Percentiles rank a stretch among this genome's conserved stretches.
Evolutionary conservation across 2,329 filamentous ascomycete genomes (phyloP).

Genomic region (Exserohilum turcica): DNA sequence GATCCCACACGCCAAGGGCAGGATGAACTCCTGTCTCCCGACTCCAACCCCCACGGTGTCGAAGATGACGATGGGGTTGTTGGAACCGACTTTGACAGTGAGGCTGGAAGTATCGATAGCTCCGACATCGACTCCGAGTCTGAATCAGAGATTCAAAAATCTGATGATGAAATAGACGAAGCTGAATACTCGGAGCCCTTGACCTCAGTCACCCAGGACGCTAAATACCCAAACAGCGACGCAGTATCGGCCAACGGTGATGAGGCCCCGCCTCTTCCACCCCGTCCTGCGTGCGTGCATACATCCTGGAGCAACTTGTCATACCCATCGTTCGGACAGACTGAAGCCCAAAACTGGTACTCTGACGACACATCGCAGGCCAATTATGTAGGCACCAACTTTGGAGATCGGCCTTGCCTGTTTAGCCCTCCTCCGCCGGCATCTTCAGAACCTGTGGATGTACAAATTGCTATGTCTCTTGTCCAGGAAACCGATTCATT

Average conservation of each 20-base stretch:
- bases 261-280: constrained; percentile 23
- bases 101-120: constrained; percentile 13
- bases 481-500: neutral
- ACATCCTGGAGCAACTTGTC: constrained; percentile 11
- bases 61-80: constrained; percentile 8
- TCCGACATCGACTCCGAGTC: constrained; percentile 11
- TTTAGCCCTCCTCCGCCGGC: constrained; percentile 17
- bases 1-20: neutral
- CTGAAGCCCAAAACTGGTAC: constrained; percentile 9
- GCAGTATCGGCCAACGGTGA: neutral
- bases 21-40: neutral
- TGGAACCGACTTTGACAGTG: constrained; percentile 15
- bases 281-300: constrained; percentile 20
- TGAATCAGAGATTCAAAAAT: constrained; percentile 10
- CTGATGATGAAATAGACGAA: constrained; percentile 10
- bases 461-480: neutral
- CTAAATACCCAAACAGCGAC: neutral
- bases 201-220: neutral
- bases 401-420: constrained; percentile 12
- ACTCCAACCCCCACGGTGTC: neutral
- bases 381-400: constrained; percentile 15
- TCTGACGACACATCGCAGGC: constrained; percentile 5
- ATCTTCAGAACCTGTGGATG: constrained; percentile 7
- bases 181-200: neutral
- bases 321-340: constrained; percentile 16